Base-by-base conservation (phyloP, 1,139 yeast genomes). In the Petasospora fabianii region DNA sequence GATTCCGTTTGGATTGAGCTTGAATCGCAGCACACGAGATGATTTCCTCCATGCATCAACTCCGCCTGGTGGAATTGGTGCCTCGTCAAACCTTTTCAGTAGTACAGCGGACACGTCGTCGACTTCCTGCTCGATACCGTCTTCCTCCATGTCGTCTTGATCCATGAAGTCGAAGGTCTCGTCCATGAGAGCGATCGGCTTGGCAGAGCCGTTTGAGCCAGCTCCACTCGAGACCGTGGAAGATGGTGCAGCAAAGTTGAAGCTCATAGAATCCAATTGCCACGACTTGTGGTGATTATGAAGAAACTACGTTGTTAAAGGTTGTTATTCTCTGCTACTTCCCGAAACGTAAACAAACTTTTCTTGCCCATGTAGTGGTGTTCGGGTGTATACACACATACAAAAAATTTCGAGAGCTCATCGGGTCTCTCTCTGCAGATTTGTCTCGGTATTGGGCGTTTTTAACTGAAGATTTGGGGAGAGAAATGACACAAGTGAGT, bases 1-100 rank as follows among this genome's bases (percentile, higher is more conserved):
- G 14, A 60, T 55, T 4, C 65, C 55, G 14, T 66, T 56, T 3
- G 75, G 70, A 36, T 64, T 65, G 34, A 71, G 42, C 39, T 61
- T 59, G 44, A 70, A 73, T 34, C 65, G 66, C 28, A 75, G 47
- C 8, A 63, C 57, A 38, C 73, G 54, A 6, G 68, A 60, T 19
- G 60, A 38, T 29, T 60, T 44, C 30, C 50, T 33, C 51, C 58
- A 48, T 12, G 45, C 46, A 17, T 57, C 47, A 35, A 61, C 44
- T 38, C 51, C 54, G 4, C 56, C 65, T 9, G 44, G 24, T 4
- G 59, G 56, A 26, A 63, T 61, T n/a, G 65, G 67, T 1, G 62
- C 64, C 19, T 60, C 63, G 4, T 61, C 60, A 20, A 68, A 56
- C 30, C 58, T 52, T 24, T 64, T 59, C 11, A 67, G 51, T 4